Conservation (phyloP, 495 filamentous ascomycete genomes). For the Chaetomium cochliodes region DNA sequence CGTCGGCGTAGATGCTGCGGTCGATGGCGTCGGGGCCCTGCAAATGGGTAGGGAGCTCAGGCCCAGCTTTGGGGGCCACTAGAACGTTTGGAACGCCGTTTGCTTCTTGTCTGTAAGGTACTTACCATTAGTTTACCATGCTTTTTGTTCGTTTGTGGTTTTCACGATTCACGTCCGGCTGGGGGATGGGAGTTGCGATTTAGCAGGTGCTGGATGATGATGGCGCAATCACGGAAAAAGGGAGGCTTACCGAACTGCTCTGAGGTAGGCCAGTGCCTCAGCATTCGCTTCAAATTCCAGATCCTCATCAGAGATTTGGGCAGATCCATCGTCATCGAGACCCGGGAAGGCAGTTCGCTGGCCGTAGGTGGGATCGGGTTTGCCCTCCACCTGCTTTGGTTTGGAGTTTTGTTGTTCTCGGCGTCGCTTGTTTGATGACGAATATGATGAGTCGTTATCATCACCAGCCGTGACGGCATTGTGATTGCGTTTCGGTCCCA, state of each 20-base stretch:
- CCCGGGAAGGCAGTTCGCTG: constrained; percentile 77
- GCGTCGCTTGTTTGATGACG: constrained; percentile 38
- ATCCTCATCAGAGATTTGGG: constrained; percentile 45
- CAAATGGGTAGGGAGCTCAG: constrained; percentile 43
- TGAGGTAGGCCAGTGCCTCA: constrained; percentile 72
- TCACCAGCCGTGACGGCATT: constrained; percentile 12
- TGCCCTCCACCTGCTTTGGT: constrained; percentile 29
- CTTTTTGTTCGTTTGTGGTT: constrained; percentile 20
- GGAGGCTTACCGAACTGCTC: constrained; percentile 71
- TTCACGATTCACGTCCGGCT: constrained; percentile 17
- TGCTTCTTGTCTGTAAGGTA: constrained; percentile 65
- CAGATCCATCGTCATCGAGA: constrained; percentile 52
- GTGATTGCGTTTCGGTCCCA: constrained; percentile 36
- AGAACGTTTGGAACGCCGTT: constrained; percentile 66
- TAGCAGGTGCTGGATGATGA: constrained; percentile 35
- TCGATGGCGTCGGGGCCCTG: constrained; percentile 30
- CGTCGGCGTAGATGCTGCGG: constrained; percentile 44
- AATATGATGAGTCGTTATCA: constrained; percentile 11
- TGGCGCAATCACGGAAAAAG: constrained; percentile 15
- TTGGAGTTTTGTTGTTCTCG: constrained; percentile 25
- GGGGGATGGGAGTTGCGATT: constrained; percentile 27
- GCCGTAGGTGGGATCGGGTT: constrained; percentile 65
- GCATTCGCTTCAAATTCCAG: constrained; percentile 56
- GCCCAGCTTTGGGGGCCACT: constrained; percentile 53
- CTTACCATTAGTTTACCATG: constrained; percentile 43